phyloP scores from a whole-genome alignment of 148 eudicot genomes.

The Silene latifolia region DNA sequence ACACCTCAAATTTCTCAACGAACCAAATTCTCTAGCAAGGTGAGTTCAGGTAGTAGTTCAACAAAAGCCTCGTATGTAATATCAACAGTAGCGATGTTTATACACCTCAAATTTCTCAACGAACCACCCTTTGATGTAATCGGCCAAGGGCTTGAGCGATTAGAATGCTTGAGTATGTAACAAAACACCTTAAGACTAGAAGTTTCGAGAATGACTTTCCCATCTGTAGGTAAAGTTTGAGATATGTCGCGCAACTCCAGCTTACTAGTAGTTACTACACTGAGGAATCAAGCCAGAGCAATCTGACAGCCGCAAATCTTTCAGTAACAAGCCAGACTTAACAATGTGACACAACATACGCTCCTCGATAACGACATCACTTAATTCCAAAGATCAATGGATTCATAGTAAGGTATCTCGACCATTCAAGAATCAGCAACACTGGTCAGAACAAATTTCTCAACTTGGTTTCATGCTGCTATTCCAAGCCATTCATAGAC shows the following conservation, averaged over 20 bases:
- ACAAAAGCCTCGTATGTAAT: neutral
- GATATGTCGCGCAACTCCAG: neutral
- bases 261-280: no score
- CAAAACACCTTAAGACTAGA: neutral
- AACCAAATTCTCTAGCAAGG: neutral
- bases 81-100: neutral
- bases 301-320: neutral
- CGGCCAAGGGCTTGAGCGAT: neutral
- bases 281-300: no score
- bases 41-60: constrained; percentile 3
- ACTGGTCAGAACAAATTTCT: no score
- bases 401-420: neutral
- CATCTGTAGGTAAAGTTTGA: neutral
- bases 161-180: neutral
- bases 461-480: no score
- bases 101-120: neutral
- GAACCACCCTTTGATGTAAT: neutral
- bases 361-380: neutral
- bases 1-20: neutral
- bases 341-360: neutral
- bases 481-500: no score
- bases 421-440: neutral
- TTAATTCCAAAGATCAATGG: neutral
- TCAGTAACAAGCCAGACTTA: neutral
- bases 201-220: neutral